Base-by-base conservation (phyloP, 2,329 filamentous ascomycete genomes). In the Aspergillus amoenus region DNA sequence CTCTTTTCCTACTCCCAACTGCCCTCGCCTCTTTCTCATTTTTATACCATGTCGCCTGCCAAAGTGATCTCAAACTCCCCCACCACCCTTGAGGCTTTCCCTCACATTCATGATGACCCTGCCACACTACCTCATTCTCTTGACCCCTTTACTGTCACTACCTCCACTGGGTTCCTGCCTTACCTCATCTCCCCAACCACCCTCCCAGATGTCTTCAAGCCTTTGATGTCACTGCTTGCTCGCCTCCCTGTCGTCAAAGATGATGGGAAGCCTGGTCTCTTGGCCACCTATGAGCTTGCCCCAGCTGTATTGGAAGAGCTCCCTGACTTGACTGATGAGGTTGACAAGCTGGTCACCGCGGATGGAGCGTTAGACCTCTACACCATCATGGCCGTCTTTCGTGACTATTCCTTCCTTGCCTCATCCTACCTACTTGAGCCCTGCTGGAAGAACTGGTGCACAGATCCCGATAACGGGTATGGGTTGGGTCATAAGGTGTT, bases 341-440 rank as follows among this genome's bases (percentile, higher is more conserved):
- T 96, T 56, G 88, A 94, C 68, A 85, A 85, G 73, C 88, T 89
- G 27, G 65, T 73, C 37, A 66, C 73, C 9, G 57, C 67, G 8
- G 72, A 75, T 62, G 75, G 82, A 65, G 81, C 83, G 65, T 79
- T 87, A 60, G 88, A 96, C 75, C 81, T 93, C 40, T 88, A 88
- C 15, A 78, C 91, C 58, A 86, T 95, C 80, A 94, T 93, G 67
- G 92, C 92, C 34, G 78, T 95, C 47, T 96, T 96, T 74, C 84
- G 93, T 18, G 93, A 97, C 78, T 97, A 96, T 73, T 90, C 89
- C 13, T 97, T 96, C 80, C 78, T 96, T 30, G 89, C 92, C 5
- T 95, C 90, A 22, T 90, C 91, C 0, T 96, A 96, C 72, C 81
- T 97, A 30, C 85, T 97, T 30, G 93, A 97, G 79, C 93, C 93